Conservation (phyloP, 768 basidiomycete genomes). For the Ramaria sp. region DNA sequence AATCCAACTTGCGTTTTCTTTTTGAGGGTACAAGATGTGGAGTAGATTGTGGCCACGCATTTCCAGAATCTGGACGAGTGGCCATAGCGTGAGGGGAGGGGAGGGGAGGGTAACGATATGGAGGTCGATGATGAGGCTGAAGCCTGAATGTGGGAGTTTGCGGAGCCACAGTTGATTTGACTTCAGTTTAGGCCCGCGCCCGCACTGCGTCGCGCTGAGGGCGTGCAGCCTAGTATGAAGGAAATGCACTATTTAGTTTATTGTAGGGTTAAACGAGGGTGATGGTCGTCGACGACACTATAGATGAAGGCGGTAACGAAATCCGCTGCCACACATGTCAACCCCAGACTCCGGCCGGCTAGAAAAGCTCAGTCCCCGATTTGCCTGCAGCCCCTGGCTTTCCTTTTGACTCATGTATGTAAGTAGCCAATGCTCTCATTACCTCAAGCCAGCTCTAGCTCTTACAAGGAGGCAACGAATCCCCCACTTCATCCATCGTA, state of each 20-base stretch:
- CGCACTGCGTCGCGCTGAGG: background rate
- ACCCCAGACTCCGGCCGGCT: too few species aligned
- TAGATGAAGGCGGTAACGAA: background rate
- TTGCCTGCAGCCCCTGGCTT: too few species aligned
- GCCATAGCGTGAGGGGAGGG: constrained; percentile 6
- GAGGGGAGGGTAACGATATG: background rate
- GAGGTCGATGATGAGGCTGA: constrained; percentile 1
- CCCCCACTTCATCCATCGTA: too few species aligned
- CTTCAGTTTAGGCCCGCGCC: constrained; percentile 2
- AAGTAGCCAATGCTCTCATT: too few species aligned
- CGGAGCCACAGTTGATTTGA: background rate
- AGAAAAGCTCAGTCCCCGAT: too few species aligned
- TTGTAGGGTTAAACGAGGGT: background rate
- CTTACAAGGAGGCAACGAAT: too few species aligned
- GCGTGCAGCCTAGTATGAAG: background rate
- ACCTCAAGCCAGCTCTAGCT: too few species aligned
- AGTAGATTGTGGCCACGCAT: constrained; percentile 6
- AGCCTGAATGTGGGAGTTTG: constrained; percentile 6
- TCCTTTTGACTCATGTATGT: too few species aligned
- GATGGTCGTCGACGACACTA: background rate
- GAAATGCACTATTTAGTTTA: background rate
- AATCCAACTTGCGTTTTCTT: constrained; percentile 1
- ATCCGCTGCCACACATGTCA: background rate
- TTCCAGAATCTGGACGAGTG: background rate
- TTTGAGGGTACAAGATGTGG: background rate